Base-by-base conservation (phyloP, 192 early-diverging fungal species). In the Dissophora globulifera region DNA sequence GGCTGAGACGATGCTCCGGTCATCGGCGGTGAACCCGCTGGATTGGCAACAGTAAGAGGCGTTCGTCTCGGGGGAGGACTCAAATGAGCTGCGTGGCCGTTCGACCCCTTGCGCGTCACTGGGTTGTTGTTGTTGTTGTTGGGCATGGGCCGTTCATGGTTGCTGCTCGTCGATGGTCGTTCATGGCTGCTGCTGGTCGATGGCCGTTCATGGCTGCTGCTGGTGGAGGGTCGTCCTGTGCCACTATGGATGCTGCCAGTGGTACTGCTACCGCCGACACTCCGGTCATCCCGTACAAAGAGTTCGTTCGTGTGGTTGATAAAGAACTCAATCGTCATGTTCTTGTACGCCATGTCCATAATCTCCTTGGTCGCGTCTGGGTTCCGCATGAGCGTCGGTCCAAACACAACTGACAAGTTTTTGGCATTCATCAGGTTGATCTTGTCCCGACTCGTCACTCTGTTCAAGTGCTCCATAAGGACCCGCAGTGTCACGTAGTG, bases 391-490 rank as follows among this genome's bases (percentile, higher is more conserved):
- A 99, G 68, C 6, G 92, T 96, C 12, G 94, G 94, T 5, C 91
- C 95, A 91, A 99, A 97, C 26, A 99, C 94, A 33, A 97, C 94
- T 22, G 94, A 88, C 51, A 99, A 75, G 53, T 98, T 99, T 74
- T 95, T 93, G 40, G 93, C 78, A 4, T 87, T 90, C 97, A 99
- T 99, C 55, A 93, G 85, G 78, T 99, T 99, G 25, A 85, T 78
- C 32, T 69, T 63, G 32, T 85, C 82, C 25, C 83, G 58, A 31
- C 86, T 50, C 4, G 85, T 80, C 10, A 98, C 90, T 17, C 87
- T 69, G 62, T 89, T 78, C 55, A 92, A 69, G 62, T 94, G 93
- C 40, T 62, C 56, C 58, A 92, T 82, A 58, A 94, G 60, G 30
- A 80, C 79, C 55, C 81, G 82, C 26, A 91, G 74, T 10, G 93